Conservation (phyloP, 1,139 yeast genomes). For the Pichia sp. region DNA sequence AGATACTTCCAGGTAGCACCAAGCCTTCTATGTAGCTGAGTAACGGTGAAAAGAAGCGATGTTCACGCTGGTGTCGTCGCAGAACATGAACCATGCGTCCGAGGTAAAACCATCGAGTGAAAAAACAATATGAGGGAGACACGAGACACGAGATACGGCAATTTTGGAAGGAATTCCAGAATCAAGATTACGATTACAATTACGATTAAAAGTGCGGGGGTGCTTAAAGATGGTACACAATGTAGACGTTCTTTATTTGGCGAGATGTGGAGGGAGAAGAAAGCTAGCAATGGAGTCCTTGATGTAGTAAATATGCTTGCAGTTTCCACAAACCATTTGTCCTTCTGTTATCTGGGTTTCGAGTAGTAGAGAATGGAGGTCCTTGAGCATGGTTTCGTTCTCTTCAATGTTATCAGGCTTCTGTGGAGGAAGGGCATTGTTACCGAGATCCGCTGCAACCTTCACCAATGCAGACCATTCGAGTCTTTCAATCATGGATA, state of each 20-base stretch:
- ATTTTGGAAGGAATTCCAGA: too few species aligned
- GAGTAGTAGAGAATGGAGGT: slow-evolving; percentile 68
- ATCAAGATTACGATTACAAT: too few species aligned
- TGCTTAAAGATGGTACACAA: too few species aligned
- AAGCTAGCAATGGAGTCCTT: slow-evolving; percentile 94
- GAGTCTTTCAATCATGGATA: slow-evolving; percentile 70
- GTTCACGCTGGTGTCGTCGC: too few species aligned
- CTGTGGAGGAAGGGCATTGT: slow-evolving; percentile 50
- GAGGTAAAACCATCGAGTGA: too few species aligned
- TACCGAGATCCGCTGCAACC: slow-evolving; percentile 75
- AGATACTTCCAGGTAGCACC: too few species aligned
- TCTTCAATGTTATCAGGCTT: slow-evolving; percentile 48
- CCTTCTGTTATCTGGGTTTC: slow-evolving; percentile 89
- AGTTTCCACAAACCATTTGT: slow-evolving; percentile 77
- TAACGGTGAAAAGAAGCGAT: too few species aligned
- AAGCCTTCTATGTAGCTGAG: too few species aligned
- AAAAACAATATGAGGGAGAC: too few species aligned
- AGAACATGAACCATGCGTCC: too few species aligned
- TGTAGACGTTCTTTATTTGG: slow-evolving; percentile 30
- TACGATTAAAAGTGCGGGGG: too few species aligned
- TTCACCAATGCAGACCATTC: slow-evolving; percentile 80
- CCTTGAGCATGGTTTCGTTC: slow-evolving; percentile 56
- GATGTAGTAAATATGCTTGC: slow-evolving; percentile 82
- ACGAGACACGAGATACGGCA: too few species aligned
- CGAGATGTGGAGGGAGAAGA: slow-evolving; percentile 88